Evolutionary conservation across 345 rosid genomes (phyloP).

Genomic region (Pistacia vera): DNA sequence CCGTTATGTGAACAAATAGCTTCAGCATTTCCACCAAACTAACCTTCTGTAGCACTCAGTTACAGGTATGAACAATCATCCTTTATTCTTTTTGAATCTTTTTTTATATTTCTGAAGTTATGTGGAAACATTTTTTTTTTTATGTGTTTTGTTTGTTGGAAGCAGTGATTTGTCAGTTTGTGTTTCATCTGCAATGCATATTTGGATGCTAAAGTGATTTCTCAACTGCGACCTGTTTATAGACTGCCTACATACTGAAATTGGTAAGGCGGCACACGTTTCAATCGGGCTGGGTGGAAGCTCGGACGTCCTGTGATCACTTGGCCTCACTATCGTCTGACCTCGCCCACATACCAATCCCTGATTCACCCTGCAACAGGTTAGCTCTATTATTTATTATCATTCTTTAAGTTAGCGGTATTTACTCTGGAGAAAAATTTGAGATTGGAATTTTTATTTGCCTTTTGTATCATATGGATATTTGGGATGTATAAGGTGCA

Average conservation of each 20-base stretch:
- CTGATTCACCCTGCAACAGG: conserved; percentile 74
- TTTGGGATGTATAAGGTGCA: conserved; percentile 52
- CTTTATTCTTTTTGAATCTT: not conserved
- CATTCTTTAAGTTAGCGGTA: too few species aligned
- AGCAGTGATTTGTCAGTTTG: conserved; percentile 84
- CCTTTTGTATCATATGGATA: not conserved
- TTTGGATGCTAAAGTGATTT: conserved; percentile 65
- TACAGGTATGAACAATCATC: conserved; percentile 47
- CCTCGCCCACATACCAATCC: conserved; percentile 65
- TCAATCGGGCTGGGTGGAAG: conserved; percentile 89
- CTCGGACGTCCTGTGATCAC: conserved; percentile 78
- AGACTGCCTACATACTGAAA: conserved; percentile 66
- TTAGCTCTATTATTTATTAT: not conserved
- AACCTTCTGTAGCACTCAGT: conserved; percentile 72
- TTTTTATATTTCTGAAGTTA: too few species aligned
- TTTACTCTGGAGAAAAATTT: too few species aligned
- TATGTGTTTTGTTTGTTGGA: not conserved
- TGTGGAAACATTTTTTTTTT: not conserved
- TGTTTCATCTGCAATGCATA: conserved; percentile 84
- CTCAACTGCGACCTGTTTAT: conserved; percentile 60
- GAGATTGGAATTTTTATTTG: not conserved
- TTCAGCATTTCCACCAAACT: conserved; percentile 64
- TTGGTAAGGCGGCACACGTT: conserved; percentile 70
- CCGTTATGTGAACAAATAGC: conserved; percentile 87
- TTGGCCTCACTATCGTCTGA: conserved; percentile 60